These are phyloP conservation scores for Fistulifera pelliculosa DNA, from an alignment of 108 stramenopile species.

Conservation along the genomic window DNA sequence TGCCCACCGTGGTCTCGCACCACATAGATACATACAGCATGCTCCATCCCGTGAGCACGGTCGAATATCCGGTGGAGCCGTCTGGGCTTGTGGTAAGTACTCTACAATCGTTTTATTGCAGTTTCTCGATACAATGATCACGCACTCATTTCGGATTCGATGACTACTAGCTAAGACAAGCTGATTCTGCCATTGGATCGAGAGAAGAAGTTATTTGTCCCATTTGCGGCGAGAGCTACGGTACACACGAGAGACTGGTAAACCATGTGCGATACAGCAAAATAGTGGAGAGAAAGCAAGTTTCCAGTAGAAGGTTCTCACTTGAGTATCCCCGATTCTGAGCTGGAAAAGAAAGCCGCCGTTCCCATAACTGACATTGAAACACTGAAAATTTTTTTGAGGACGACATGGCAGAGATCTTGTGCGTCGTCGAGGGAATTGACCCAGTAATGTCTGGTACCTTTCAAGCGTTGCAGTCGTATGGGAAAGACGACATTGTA, in stretches of 20 bases:
- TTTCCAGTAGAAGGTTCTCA: constrained; percentile 34
- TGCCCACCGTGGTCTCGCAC: constrained; percentile 44
- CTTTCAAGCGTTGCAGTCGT: constrained; percentile 73
- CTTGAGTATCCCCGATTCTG: constrained; percentile 5
- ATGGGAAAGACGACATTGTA: constrained; percentile 68
- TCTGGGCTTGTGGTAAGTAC: constrained; percentile 22
- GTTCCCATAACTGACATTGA: constrained; percentile 14
- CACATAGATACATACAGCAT: constrained; percentile 50
- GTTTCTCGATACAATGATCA: no score
- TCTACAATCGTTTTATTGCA: no score
- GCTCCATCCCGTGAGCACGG: constrained; percentile 17
- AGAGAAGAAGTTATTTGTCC: constrained; percentile 54
- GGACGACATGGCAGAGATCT: constrained; percentile 41
- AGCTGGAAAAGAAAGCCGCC: neutral
- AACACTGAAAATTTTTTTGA: constrained; percentile 28
- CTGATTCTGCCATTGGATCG: constrained; percentile 29
- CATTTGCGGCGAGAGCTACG: constrained; percentile 59
- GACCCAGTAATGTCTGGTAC: constrained; percentile 52
- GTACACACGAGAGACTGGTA: constrained; percentile 36
- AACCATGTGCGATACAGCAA: constrained; percentile 48
- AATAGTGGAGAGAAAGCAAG: constrained; percentile 37
- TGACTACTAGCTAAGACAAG: constrained; percentile 31
- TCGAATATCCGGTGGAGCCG: constrained; percentile 9
- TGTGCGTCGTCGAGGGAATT: constrained; percentile 67
- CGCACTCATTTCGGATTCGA: no score